These are phyloP conservation scores for Circinella umbellata DNA, from an alignment of 371 early-diverging fungal genomes.

Conservation along the genomic window DNA sequence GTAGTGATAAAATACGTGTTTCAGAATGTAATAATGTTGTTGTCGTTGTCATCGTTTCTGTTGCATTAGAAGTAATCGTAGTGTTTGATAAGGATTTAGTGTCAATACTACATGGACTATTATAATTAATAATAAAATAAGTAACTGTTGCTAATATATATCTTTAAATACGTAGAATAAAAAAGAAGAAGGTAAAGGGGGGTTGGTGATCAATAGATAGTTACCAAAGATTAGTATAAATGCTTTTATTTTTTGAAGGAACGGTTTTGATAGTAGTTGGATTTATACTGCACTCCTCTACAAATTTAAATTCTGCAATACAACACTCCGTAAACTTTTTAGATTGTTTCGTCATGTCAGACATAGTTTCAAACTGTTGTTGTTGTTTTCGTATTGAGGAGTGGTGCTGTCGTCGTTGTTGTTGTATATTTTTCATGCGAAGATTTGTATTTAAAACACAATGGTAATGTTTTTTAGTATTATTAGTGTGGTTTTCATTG, in stretches of 20 bases:
- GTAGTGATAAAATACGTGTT: neutral
- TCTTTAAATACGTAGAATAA: too few relatives aligned
- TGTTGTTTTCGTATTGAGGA: neutral
- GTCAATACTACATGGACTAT: too few relatives aligned
- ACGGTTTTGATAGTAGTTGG: too few relatives aligned
- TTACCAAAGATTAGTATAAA: too few relatives aligned
- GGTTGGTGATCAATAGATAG: too few relatives aligned
- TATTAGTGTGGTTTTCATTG: neutral
- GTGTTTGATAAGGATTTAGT: too few relatives aligned
- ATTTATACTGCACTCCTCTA: neutral
- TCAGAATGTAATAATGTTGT: neutral
- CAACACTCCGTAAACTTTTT: neutral
- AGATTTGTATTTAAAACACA: neutral
- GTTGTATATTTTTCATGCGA: neutral
- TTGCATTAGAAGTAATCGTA: too few relatives aligned
- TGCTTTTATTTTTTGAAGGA: too few relatives aligned
- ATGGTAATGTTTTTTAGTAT: neutral
- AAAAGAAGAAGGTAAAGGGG: too few relatives aligned
- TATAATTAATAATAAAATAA: too few relatives aligned
- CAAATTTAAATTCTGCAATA: constrained; percentile 3
- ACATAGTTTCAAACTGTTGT: neutral
- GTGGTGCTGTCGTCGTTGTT: neutral
- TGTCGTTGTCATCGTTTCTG: too few relatives aligned
- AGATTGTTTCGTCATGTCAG: neutral
- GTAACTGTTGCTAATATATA: too few relatives aligned